These are phyloP conservation scores for Russula earlei DNA, from an alignment of 768 basidiomycete species.

Conservation along the genomic window DNA sequence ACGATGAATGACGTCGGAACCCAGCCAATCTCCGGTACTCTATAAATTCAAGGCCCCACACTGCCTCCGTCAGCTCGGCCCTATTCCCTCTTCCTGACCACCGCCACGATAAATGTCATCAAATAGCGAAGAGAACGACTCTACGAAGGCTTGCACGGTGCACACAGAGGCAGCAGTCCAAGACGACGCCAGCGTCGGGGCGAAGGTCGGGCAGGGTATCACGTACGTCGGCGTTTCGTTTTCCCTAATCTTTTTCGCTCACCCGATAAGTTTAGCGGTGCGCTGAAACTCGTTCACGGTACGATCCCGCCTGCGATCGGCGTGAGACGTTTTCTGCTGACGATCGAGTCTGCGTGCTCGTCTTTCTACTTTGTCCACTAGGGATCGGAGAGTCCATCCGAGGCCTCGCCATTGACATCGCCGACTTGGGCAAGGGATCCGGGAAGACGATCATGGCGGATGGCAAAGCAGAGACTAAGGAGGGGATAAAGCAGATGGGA, in stretches of 20 bases:
- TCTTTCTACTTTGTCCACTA: not conserved
- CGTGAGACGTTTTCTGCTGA: not conserved
- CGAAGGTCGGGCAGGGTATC: slow-evolving; percentile 1
- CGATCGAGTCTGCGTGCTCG: not conserved
- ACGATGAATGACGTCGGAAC: too few relatives aligned
- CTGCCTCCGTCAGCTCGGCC: too few relatives aligned
- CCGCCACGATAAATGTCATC: slow-evolving; percentile 1
- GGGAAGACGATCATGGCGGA: slow-evolving; percentile 2
- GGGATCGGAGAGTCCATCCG: slow-evolving; percentile 13
- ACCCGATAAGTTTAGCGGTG: not conserved
- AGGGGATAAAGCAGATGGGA: not conserved
- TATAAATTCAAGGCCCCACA: too few relatives aligned
- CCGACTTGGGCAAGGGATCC: slow-evolving; percentile 4
- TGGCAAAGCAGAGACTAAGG: slow-evolving; percentile 1
- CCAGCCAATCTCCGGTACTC: too few relatives aligned
- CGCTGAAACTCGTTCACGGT: slow-evolving; percentile 6
- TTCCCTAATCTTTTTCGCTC: not conserved
- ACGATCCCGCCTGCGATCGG: not conserved
- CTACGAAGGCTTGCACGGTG: not conserved
- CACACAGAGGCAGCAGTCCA: not conserved
- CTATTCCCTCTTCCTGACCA: not conserved
- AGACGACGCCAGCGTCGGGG: not conserved
- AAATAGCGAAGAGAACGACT: not conserved
- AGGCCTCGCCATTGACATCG: slow-evolving; percentile 4
- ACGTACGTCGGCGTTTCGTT: not conserved